Base-by-base conservation (phyloP, 2,329 filamentous ascomycete genomes). In the Ceratocystiopsis sp. region DNA sequence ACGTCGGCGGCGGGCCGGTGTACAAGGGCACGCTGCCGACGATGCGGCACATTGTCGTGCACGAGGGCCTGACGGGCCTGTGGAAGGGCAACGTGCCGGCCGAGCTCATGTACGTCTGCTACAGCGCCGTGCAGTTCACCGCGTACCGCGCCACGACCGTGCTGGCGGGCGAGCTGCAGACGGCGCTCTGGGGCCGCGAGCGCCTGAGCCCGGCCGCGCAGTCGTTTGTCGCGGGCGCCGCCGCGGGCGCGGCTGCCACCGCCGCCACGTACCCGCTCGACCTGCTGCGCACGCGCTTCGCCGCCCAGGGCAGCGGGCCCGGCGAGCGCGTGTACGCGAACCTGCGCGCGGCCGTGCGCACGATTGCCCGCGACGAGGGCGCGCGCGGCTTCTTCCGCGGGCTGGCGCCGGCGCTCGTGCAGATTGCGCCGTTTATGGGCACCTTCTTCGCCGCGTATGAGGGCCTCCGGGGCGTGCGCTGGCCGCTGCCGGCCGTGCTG, bases 71-170 rank as follows among this genome's bases (percentile, higher is more conserved):
- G 51, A 80, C 80, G 42, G 82, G 77, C 29, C 72, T 98, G 50
- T 98, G 91, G 91, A 96, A 96, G 68, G 91, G 91, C 58, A 98
- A 98, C 58, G 77, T 98, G 46, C 87, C 91, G 35, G 91, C 91
- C 42, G 91, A 96, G 68, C 64, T 91, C 49, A 78, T 98, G 64
- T 98, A 98, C 64, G 71, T 98, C 51, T 80, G 78, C 59, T 98
- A 96, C 63, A 80, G 84, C 49, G 82, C 82, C 49, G 68, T 84
- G 33, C 91, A 98, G 61, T 98, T 98, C 68, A 80, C 83, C 29
- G 70, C 83, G 25, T 98, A 98, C 65, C 80, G 85, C 45, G 76
- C 75, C 42, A 71, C 75, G 19, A 83, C 82, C 2, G 63, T 84
- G 49, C 21, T 21, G 4, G n/a, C n/a, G n/a, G n/a, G n/a, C n/a